phyloP scores from a whole-genome alignment of 768 basidiomycete species.

The Guyanaporus albipodus region DNA sequence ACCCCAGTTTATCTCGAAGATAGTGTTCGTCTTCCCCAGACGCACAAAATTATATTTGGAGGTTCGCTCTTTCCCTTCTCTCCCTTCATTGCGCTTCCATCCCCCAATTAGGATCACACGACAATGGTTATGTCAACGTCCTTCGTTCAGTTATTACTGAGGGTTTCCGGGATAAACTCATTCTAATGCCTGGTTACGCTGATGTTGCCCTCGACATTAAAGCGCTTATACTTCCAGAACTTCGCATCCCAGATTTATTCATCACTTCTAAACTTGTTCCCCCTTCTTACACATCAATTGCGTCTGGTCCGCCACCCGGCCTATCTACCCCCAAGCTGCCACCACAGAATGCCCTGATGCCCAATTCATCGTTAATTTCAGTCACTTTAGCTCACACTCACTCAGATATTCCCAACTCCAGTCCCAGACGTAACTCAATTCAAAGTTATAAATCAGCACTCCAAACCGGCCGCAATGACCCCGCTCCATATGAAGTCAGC shows the following conservation, averaged over 20 bases:
- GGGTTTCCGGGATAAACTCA: slow-evolving; percentile 60
- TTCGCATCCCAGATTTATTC: slow-evolving; percentile 57
- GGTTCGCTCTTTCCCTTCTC: slow-evolving; percentile 36
- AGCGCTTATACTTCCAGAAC: slow-evolving; percentile 51
- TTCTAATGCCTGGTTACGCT: slow-evolving; percentile 59
- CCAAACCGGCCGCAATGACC: slow-evolving; percentile 21
- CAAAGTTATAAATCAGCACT: slow-evolving; percentile 43
- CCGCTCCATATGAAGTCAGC: slow-evolving; percentile 41
- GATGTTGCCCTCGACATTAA: slow-evolving; percentile 58
- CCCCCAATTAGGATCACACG: slow-evolving; percentile 54
- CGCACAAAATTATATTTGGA: slow-evolving; percentile 63
- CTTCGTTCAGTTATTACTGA: slow-evolving; percentile 63
- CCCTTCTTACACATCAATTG: slow-evolving; percentile 25
- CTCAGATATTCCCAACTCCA: slow-evolving; percentile 13
- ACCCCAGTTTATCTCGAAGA: slow-evolving; percentile 37
- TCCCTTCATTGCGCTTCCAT: slow-evolving; percentile 2
- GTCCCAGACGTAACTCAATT: slow-evolving; percentile 22
- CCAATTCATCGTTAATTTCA: slow-evolving; percentile 13
- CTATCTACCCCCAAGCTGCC: slow-evolving; percentile 17
- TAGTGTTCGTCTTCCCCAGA: slow-evolving; percentile 53
- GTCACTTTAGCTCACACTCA: not conserved
- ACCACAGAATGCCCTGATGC: slow-evolving; percentile 3
- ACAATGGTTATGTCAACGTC: slow-evolving; percentile 64
- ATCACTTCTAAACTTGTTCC: slow-evolving; percentile 49
- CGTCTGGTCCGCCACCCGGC: slow-evolving; percentile 25